These are phyloP conservation scores for Lachnellula cervina DNA, from an alignment of 2,329 filamentous ascomycete genomes.

Conservation along the genomic window DNA sequence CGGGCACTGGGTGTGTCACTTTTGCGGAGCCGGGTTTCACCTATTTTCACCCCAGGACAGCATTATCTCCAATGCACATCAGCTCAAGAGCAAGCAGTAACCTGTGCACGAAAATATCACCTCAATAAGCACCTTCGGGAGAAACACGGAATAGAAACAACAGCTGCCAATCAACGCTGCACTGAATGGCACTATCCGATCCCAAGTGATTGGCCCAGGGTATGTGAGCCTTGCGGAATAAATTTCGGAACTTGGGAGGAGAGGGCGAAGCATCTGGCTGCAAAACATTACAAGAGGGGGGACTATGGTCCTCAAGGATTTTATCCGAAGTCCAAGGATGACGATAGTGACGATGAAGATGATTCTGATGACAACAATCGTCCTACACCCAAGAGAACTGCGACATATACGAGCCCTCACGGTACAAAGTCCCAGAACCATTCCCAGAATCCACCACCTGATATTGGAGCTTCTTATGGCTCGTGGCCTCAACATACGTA, in stretches of 20 bases:
- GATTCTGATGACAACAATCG: background rate
- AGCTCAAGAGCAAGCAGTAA: conserved; percentile 6
- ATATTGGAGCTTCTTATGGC: background rate
- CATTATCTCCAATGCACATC: conserved; percentile 12
- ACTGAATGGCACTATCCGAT: conserved; percentile 10
- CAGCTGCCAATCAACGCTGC: conserved; percentile 3
- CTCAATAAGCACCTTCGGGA: conserved; percentile 13
- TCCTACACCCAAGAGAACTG: background rate
- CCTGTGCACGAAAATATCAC: conserved; percentile 15
- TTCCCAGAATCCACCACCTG: background rate
- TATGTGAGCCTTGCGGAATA: conserved; percentile 11
- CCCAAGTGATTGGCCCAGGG: conserved; percentile 11
- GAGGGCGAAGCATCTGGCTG: conserved; percentile 13
- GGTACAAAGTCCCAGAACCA: background rate
- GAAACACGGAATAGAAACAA: conserved; percentile 5
- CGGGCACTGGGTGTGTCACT: conserved; percentile 6
- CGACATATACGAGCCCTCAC: background rate
- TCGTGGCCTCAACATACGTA: background rate
- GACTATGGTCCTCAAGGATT: background rate
- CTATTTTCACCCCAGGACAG: background rate
- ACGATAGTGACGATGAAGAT: conserved; percentile 4
- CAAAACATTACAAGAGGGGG: conserved; percentile 7
- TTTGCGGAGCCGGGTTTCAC: conserved; percentile 2
- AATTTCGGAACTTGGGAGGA: conserved; percentile 12
- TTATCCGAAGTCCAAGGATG: background rate